phyloP scores from a whole-genome alignment of 2,329 filamentous ascomycete genomes.

The Lecanicillium sp. region DNA sequence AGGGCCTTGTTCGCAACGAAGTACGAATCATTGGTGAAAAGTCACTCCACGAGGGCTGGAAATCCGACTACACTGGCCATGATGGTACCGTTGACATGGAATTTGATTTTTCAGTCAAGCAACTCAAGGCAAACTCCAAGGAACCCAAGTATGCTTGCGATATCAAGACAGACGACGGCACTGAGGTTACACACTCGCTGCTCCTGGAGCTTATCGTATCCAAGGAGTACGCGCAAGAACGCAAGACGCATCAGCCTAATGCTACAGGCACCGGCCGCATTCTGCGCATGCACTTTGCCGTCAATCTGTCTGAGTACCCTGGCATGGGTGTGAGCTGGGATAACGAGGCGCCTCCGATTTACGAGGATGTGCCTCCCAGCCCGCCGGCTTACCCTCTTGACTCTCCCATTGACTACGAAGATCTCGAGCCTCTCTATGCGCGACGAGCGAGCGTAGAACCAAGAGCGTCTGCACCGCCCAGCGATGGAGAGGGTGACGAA shows the following conservation, averaged over 20 bases:
- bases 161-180: conserved; percentile 63
- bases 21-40: conserved; percentile 70
- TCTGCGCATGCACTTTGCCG: conserved; percentile 82
- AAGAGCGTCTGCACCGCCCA: too few relatives aligned
- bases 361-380: conserved; percentile 83
- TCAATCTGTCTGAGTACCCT: conserved; percentile 71
- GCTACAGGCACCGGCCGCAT: conserved; percentile 88
- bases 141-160: conserved; percentile 65
- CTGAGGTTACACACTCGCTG: conserved; percentile 75
- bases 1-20: conserved; percentile 67
- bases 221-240: conserved; percentile 75
- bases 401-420: conserved; percentile 30
- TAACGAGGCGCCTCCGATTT: conserved; percentile 87
- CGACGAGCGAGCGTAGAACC: conserved; percentile 6
- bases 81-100: conserved; percentile 61
- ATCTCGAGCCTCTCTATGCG: conserved; percentile 28
- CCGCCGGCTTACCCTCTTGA: conserved; percentile 59
- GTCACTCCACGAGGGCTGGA: conserved; percentile 84
- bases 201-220: conserved; percentile 90
- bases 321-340: conserved; percentile 95
- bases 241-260: conserved; percentile 59
- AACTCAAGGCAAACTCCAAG: conserved; percentile 35
- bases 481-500: background rate
- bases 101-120: conserved; percentile 51
- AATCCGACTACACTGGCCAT: conserved; percentile 51